Percentiles rank a stretch among this genome's conserved stretches.
These are phyloP conservation scores for Yamadazyma songkhlaensis DNA, from an alignment of 1,139 yeast genomes.

Conservation along the genomic window DNA sequence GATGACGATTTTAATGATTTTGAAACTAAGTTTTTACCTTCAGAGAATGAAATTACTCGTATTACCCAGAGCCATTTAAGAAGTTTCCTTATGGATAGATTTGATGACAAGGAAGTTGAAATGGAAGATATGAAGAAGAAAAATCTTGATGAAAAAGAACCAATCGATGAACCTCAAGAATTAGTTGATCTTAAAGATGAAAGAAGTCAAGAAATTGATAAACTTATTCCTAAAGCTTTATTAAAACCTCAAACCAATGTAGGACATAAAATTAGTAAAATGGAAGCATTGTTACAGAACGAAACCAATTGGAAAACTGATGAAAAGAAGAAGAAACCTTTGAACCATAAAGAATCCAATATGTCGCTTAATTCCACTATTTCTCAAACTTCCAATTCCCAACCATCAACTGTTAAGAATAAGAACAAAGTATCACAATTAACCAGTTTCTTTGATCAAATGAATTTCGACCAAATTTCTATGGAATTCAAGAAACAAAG, in stretches of 20 bases:
- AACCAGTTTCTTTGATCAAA: constrained; percentile 68
- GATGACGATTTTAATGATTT: constrained; percentile 82
- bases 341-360: constrained; percentile 16
- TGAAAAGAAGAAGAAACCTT: constrained; percentile 1
- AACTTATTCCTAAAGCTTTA: constrained; percentile 23
- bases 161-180: background rate
- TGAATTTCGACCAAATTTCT: constrained; percentile 79
- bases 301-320: constrained; percentile 4
- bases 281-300: constrained; percentile 21
- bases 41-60: constrained; percentile 89
- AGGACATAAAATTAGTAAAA: constrained; percentile 24
- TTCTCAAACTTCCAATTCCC: constrained; percentile 4
- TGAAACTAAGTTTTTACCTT: constrained; percentile 75
- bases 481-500: constrained; percentile 86
- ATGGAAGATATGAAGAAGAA: constrained; percentile 9
- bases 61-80: constrained; percentile 87
- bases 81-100: constrained; percentile 61
- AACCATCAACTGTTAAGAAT: constrained; percentile 2
- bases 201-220: constrained; percentile 19
- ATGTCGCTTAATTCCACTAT: constrained; percentile 10
- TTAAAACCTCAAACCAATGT: constrained; percentile 15
- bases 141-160: background rate
- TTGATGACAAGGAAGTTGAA: constrained; percentile 22
- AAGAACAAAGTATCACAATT: constrained; percentile 53
- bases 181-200: constrained; percentile 11